Evolutionary conservation across 139 green algal genomes (phyloP).

Genomic region (Trebouxia sp.): DNA sequence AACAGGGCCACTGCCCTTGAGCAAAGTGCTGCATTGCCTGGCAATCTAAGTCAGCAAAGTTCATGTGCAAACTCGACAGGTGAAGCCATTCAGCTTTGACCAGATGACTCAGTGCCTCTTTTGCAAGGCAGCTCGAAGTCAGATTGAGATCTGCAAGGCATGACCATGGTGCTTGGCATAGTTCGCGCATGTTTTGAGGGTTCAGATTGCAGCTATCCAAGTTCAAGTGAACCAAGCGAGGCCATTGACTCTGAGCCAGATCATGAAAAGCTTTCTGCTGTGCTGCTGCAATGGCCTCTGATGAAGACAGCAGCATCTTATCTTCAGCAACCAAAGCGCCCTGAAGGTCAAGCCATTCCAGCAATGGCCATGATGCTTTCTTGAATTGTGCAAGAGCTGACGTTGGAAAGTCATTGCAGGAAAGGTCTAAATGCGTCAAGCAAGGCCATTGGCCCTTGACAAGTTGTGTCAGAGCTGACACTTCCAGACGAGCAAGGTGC

Average conservation of each 20-base stretch:
- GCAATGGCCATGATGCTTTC: background rate
- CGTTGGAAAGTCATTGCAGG: background rate
- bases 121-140: background rate
- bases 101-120: no score
- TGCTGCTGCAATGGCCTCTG: no score
- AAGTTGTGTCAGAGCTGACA: no score
- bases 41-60: background rate
- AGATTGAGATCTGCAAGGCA: background rate
- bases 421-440: background rate
- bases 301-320: no score
- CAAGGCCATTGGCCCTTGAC: background rate
- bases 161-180: background rate
- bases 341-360: background rate
- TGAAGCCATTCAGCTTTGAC: background rate
- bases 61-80: no score
- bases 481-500: no score
- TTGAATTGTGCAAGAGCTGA: background rate
- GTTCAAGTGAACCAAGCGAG: background rate
- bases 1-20: background rate
- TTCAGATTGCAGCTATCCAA: background rate
- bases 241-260: background rate
- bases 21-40: background rate
- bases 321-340: no score
- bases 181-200: background rate
- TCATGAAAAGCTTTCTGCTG: no score